Evolutionary conservation across 2,329 filamentous ascomycete species (phyloP), one percentile per base, ranked within the genome.

Genomic region (Drechslerella dactyloides): DNA sequence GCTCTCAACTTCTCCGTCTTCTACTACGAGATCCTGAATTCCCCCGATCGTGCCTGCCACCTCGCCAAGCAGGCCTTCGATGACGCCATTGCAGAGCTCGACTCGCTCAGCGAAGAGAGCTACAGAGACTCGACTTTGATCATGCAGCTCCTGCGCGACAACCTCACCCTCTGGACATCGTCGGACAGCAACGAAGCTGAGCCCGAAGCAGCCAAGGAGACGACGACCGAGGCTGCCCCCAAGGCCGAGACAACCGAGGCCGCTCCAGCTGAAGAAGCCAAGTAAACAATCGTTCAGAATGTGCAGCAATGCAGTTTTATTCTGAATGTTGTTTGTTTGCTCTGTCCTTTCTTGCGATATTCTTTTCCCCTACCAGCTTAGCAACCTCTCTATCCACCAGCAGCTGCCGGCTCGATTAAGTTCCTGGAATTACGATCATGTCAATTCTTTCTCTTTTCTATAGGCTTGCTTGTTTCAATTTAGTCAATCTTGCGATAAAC

Each of bases 1-100:
- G 91, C 91, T 78, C 86, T 96, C 77, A 96, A 96, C 89, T 96
- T 96, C 86, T 96, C 93, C 76, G 93, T 97, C 79, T 97, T 97
- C 87, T 97, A 97, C 89, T 99, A 99, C 82, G 91, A 99, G 88
- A 99, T 97, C 81, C 86, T 97, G 79, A 99, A 97, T 86, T 92
- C 93, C 48, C 93, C 93, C 75, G 94, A 97, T 82, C 93, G 96
- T 84, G 93, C 93, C 80, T 97, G 93, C 89, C 93, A 96, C 82
- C 88, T 97, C 77, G 93, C 91, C 82, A 96, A 96, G 87, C 90
- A 93, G 82, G 91, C 91, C 69, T 96, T 96, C 80, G 91, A 96
- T 79, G 93, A 97, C 83, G 93, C 93, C 77, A 97, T 97, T 86
- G 93, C 93, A 92, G 92, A 97, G 85, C 90, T 97, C 77, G 93